Evolutionary conservation across 495 filamentous ascomycete genomes (phyloP), one percentile per base, ranked within the genome.

Genomic region (Filosporella fistucella): DNA sequence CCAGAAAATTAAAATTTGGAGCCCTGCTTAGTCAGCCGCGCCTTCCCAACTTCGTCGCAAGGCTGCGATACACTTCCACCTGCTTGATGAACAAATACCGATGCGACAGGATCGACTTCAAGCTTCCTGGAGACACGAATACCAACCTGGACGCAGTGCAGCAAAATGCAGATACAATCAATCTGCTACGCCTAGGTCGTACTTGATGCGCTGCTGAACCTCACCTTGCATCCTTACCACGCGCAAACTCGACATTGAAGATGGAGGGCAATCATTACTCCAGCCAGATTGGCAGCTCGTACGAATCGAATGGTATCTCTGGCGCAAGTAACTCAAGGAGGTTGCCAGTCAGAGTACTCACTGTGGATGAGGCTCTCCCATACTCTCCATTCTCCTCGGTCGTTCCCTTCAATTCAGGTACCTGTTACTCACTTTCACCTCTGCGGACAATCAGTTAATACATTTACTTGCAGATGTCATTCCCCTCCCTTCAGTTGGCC

Each of bases 321-420:
- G n/a, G n/a, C n/a, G n/a, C n/a, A n/a, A n/a, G n/a, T n/a, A n/a
- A n/a, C n/a, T n/a, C n/a, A n/a, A n/a, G n/a, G n/a, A n/a, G n/a
- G n/a, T n/a, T n/a, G n/a, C n/a, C n/a, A 30, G 28, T 72, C 0
- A 49, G 37, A 21, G 37, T 54, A 10, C 69, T 77, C 52, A 67
- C 66, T 1, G 81, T 97, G 11, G 81, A 88, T 47, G 88, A 97
- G 59, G 91, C 91, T 9, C 70, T 99, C 34, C 88, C 89, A 28
- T 96, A 85, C 66, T 91, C 94, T 13, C 91, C 93, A 2, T 84
- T 96, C 63, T 89, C 87, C 18, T 94, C 89, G 18, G 81, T 96
- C 45, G 77, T 91, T 41, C 84, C 94, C 4, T 95, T 96, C 66
- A 82, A 82, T 51, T 73, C 91, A 50, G 84, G 93, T 95, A 70